Conservation (phyloP, 208 protist genomes). For the Leishmania tropica region DNA sequence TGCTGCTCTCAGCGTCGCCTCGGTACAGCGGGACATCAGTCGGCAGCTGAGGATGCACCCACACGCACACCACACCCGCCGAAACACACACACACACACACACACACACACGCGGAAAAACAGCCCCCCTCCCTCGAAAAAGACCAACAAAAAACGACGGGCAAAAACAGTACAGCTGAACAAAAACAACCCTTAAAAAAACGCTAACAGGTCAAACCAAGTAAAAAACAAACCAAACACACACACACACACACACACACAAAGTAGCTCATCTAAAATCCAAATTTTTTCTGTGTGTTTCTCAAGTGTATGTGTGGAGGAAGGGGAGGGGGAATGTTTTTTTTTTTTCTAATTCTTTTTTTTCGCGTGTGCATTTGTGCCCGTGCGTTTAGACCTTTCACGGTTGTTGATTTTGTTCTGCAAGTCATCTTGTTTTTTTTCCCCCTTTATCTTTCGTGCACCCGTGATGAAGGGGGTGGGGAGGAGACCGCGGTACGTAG, state of each 20-base stretch:
- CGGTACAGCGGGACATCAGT: not conserved
- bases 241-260: not conserved
- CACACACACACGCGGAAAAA: not conserved
- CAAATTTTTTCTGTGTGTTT: not conserved
- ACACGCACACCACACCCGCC: too few relatives aligned
- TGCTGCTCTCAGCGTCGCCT: not conserved
- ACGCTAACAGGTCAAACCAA: not conserved
- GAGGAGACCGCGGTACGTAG: not conserved
- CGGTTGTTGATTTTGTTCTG: not conserved
- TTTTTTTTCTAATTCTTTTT: not conserved
- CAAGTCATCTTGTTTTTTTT: too few relatives aligned
- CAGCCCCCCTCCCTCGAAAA: too few relatives aligned
- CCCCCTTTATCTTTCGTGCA: not conserved
- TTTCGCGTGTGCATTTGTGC: not conserved
- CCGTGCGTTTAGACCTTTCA: not conserved
- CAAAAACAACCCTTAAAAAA: not conserved
- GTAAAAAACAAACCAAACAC: not conserved
- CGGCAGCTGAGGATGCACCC: not conserved
- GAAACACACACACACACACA: not conserved
- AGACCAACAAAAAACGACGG: not conserved
- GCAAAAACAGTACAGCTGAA: not conserved
- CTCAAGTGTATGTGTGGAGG: not conserved
- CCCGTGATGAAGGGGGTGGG: not conserved
- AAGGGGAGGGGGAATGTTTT: not conserved
- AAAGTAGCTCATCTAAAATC: not conserved